Evolutionary conservation across 345 rosid species (phyloP).

Genomic region (Rhizophora apiculata): DNA sequence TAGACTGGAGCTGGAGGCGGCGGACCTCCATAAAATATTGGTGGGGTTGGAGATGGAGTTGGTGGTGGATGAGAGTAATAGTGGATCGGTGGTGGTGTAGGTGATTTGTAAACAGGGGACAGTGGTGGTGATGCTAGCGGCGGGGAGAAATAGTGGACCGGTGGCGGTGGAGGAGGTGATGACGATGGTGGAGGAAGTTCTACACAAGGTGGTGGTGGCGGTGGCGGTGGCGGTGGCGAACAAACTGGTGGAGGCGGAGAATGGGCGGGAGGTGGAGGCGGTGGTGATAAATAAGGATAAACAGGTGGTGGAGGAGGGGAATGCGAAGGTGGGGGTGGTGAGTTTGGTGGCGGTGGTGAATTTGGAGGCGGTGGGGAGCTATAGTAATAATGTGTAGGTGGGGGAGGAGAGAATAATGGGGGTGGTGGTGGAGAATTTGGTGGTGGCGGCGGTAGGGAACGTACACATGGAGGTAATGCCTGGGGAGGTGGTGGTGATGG

Average conservation of each 20-base stretch:
- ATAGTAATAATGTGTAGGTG: constrained; percentile 38
- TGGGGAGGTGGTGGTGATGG: constrained; percentile 41
- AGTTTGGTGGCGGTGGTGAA: constrained; percentile 56
- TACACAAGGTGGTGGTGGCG: constrained; percentile 59
- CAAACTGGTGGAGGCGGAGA: constrained; percentile 46
- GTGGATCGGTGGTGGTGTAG: constrained; percentile 38
- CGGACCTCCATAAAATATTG: constrained; percentile 31
- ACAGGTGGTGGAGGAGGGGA: constrained; percentile 27
- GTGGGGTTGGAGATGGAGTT: constrained; percentile 24
- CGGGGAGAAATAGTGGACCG: constrained; percentile 33
- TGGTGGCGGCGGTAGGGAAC: constrained; percentile 33
- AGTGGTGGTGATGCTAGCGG: constrained; percentile 24
- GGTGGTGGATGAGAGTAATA: constrained; percentile 29
- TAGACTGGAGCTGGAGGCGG: constrained; percentile 68
- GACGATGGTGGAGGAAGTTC: constrained; percentile 49
- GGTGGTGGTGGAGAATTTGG: constrained; percentile 32
- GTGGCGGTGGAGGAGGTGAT: constrained; percentile 43
- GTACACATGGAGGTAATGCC: constrained; percentile 29
- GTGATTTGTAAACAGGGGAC: constrained; percentile 6
- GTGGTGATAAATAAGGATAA: constrained; percentile 47
- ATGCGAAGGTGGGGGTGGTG: constrained; percentile 37
- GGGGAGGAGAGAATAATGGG: constrained; percentile 40
- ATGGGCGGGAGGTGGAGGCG: constrained; percentile 45
- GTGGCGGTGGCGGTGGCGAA: constrained; percentile 59
- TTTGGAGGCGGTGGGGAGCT: constrained; percentile 55